Base-by-base conservation (phyloP, 768 basidiomycete genomes). In the Hortiboletus campestris region DNA sequence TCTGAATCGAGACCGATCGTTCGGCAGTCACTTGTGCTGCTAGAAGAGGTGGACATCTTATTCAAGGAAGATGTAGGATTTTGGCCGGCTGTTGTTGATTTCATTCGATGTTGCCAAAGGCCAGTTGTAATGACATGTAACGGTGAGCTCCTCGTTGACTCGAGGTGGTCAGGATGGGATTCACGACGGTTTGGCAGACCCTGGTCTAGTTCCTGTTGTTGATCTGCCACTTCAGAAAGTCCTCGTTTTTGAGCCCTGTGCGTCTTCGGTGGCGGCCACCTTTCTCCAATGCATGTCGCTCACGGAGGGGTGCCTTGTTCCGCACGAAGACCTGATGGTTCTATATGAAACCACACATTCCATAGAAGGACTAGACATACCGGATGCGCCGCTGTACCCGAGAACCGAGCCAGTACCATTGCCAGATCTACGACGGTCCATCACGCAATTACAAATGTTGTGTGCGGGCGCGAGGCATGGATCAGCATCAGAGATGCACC, bases 101-200 rank as follows among this genome's bases (percentile, higher is more conserved):
- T 99, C 56, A 94, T 98, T 66, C 84, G 81, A 57, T 81, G 89
- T 17, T 92, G 92, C 61, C 84, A 83, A 62, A 77, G 97, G 53
- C 96, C 97, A 7, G 88, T 99, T 40, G 81, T 99, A 48, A 82
- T 94, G 75, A 98, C 96, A 51, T 98, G 97, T 72, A 97, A 95
- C 63, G 94, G 96, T 94, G 65, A 70, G 65, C 20, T 34, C 44
- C 40, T 56, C 54, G 53, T 59, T 57, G 36, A 29, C 28, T 63
- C 8, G 34, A 53, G 58, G 46, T 40, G 45, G 54, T 14, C 5
- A 39, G 61, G 61, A 42, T 42, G 40, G 55, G 29, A 56, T 51
- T 56, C 20, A 55, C 56, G 53, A 59, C 6, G 41, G 25, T 36
- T 46, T 31, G 40, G 31, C 67, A 94, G 94, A 96, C 77, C 68